Evolutionary conservation across 1,284 basidiomycete genomes (phyloP).

Genomic region (Cystobasidiaceae sp.): DNA sequence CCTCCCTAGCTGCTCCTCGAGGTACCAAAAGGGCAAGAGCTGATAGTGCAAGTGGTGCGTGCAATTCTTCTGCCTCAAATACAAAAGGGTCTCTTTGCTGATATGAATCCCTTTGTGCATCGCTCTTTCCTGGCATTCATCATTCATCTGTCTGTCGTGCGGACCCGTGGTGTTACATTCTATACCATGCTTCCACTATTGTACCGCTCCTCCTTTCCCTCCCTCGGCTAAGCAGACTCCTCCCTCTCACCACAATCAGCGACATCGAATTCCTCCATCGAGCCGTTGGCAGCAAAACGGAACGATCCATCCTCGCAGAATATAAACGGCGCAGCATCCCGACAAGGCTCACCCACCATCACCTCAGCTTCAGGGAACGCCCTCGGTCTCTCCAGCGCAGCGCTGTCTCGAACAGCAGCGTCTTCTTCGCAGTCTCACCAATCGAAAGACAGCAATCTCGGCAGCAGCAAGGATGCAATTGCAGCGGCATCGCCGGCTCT

Average conservation of each 20-base stretch:
- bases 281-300: too few species aligned
- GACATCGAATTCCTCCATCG: conserved; percentile 6
- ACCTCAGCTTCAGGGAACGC: not conserved
- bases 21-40: conserved; percentile 16
- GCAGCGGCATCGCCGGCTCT: not conserved
- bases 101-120: too few species aligned
- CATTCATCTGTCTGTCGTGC: too few species aligned
- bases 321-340: too few species aligned
- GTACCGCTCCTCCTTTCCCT: too few species aligned
- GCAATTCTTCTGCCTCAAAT: too few species aligned
- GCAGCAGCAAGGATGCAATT: not conserved
- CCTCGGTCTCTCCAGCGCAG: conserved; percentile 4
- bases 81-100: too few species aligned
- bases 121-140: too few species aligned
- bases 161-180: too few species aligned
- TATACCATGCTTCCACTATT: too few species aligned
- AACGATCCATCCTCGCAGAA: too few species aligned
- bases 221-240: conserved; percentile 1
- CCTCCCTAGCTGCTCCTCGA: not conserved
- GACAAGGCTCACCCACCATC: too few species aligned
- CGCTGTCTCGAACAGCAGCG: conserved; percentile 1
- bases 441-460: not conserved
- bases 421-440: not conserved
- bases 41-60: conserved; percentile 17
- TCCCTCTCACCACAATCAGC: conserved; percentile 25